Base-by-base conservation (phyloP, 495 filamentous ascomycete species). In the Beverwykella pulmonaria region DNA sequence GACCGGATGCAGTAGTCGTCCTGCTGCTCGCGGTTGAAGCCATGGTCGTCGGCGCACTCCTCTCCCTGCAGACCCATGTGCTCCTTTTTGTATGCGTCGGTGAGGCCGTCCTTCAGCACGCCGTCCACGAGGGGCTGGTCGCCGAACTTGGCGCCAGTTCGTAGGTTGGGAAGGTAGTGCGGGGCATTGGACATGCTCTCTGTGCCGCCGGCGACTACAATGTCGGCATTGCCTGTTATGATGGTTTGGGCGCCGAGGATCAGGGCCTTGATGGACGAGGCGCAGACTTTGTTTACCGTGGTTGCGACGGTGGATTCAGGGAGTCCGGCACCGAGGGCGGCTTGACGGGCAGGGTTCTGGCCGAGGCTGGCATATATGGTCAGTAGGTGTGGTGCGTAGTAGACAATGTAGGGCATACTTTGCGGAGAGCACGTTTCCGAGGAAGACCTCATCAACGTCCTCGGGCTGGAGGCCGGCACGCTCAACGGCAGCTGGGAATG, bases 251-350 rank as follows among this genome's bases (percentile, higher is more conserved):
- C 89, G 54, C 90, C 95, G 60, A 98, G 84, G 68, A 96, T 93
- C 77, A 98, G 88, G 64, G 94, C 92, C 81, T 98, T 98, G 73
- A 97, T 74, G 46, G 87, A 86, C 50, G 92, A 97, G 61, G 94
- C 94, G 84, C 94, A 98, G 72, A 98, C 94, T 81, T 98, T 98
- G 88, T 98, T 98, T 62, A 98, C 84, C 29, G 92, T 96, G 46
- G 95, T 98, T 80, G 88, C 90, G 72, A 96, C 86, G 55, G 88
- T 90, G 15, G 83, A 82, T 19, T 94, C 81, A 1, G 84, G 76
- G 59, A 98, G 88, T 53, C 94, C 94, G 68, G 92, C 94, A 70
- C 85, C 83, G 73, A 98, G 82, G 59, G 92, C 92, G 76, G 90
- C 95, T 81, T 98, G 94, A 53, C 95, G 88, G 58, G 95, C 92